These are phyloP conservation scores for Hemerocallis citrina DNA, from an alignment of 106 monocot species.

Conservation along the genomic window DNA sequence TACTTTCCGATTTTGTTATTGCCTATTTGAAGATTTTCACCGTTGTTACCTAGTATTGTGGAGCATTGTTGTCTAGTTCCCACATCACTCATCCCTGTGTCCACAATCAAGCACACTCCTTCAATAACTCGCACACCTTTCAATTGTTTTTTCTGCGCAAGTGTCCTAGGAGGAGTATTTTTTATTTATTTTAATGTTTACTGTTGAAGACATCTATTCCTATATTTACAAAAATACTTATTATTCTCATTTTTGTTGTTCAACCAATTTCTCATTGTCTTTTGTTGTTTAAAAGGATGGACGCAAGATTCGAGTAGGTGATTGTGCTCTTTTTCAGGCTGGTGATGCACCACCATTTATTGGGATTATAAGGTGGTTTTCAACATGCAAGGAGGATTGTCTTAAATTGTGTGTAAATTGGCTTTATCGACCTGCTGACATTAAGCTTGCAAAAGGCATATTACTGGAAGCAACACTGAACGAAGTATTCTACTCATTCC, in stretches of 20 bases:
- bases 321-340: conserved; percentile 59
- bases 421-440: conserved; percentile 55
- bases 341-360: conserved; percentile 56
- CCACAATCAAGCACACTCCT: no score
- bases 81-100: no score
- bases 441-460: conserved; percentile 48
- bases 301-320: conserved; percentile 42
- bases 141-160: neutral
- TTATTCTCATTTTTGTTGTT: neutral
- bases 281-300: conserved; percentile 33
- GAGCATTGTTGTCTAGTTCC: no score
- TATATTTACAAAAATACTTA: neutral
- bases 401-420: conserved; percentile 55
- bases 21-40: neutral
- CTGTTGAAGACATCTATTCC: neutral
- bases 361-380: conserved; percentile 48
- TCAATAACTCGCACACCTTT: no score
- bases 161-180: neutral
- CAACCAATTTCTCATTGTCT: neutral
- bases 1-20: neutral
- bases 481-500: conserved; percentile 66
- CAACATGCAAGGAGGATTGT: conserved; percentile 20
- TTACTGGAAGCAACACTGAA: conserved; percentile 51
- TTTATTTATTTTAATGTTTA: neutral
- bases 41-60: no score